Percentiles rank a stretch among this genome's conserved stretches.
phyloP scores from a whole-genome alignment of 2,329 filamentous ascomycete genomes.

The Aphanoascus verrucosus region DNA sequence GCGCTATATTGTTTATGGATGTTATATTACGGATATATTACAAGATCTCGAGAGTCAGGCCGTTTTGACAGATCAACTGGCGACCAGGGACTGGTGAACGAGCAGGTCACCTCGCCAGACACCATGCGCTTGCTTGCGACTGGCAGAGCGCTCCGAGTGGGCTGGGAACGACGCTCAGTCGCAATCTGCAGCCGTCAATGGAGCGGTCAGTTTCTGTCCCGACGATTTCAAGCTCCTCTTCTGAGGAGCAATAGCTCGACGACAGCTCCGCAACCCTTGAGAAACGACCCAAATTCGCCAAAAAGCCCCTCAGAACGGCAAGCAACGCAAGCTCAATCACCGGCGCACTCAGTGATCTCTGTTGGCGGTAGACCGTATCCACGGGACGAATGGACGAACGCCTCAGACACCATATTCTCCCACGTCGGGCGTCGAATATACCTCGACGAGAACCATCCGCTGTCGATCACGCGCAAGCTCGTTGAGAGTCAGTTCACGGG shows the following conservation, averaged over 20 bases:
- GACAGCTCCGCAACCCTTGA: conserved; percentile 13
- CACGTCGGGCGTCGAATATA: conserved; percentile 72
- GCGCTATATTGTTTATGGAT: not conserved
- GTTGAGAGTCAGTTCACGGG: conserved; percentile 79
- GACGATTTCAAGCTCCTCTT: not conserved
- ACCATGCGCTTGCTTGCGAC: conserved; percentile 33
- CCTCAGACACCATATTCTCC: conserved; percentile 61
- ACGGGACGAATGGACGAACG: conserved; percentile 77
- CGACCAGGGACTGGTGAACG: not conserved
- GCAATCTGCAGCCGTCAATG: conserved; percentile 5
- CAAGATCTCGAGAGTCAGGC: not conserved
- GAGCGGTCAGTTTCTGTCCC: not conserved
- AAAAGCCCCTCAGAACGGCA: conserved; percentile 7
- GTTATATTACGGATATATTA: not conserved
- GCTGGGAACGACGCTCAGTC: conserved; percentile 28
- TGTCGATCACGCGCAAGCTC: conserved; percentile 80
- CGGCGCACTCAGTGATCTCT: conserved; percentile 33
- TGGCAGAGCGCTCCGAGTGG: conserved; percentile 30
- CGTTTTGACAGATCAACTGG: not conserved
- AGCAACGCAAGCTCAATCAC: conserved; percentile 32
- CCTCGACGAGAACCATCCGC: conserved; percentile 77
- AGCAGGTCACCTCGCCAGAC: not conserved
- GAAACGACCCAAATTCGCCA: conserved; percentile 6
- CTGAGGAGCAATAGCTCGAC: conserved; percentile 25
- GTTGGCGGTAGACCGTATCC: conserved; percentile 49